phyloP scores from a whole-genome alignment of 768 basidiomycete genomes.

The Collybia nuda region DNA sequence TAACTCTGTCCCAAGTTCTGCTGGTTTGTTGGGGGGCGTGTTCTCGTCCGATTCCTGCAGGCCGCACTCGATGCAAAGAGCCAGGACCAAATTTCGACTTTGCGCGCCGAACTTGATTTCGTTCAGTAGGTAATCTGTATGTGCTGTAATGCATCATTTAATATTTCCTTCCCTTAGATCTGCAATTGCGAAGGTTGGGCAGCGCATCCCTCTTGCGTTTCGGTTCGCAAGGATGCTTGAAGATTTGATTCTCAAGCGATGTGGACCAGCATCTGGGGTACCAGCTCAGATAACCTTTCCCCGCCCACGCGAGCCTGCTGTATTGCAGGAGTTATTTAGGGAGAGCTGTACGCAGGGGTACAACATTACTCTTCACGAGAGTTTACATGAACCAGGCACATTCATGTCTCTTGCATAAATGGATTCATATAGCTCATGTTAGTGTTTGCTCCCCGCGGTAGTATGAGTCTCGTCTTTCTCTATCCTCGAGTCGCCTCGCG shows the following conservation, averaged over 20 bases:
- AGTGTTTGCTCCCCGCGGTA: neutral
- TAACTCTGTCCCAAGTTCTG: conserved; percentile 41
- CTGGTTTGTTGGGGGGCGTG: conserved; percentile 70
- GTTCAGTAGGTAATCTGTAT: conserved; percentile 47
- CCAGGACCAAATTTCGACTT: conserved; percentile 53
- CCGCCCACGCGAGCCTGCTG: conserved; percentile 27
- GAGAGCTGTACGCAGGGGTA: conserved; percentile 23
- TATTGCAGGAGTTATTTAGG: conserved; percentile 30
- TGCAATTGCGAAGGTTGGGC: conserved; percentile 61
- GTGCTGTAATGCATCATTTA: neutral
- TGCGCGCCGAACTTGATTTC: conserved; percentile 66
- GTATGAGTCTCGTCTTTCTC: neutral
- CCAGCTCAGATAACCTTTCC: conserved; percentile 32
- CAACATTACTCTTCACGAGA: conserved; percentile 28
- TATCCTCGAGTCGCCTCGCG: neutral
- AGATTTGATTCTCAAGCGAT: conserved; percentile 40
- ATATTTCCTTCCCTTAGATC: conserved; percentile 31
- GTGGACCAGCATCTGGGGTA: conserved; percentile 28
- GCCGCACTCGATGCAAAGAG: conserved; percentile 59
- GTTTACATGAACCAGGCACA: conserved; percentile 33
- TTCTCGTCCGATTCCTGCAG: conserved; percentile 64
- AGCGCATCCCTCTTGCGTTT: conserved; percentile 65
- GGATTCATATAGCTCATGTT: neutral
- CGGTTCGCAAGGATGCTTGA: conserved; percentile 60
- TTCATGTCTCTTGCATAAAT: conserved; percentile 29